Evolutionary conservation across 2,329 filamentous ascomycete genomes (phyloP).

Genomic region (Arthrobotrys entomopaga): DNA sequence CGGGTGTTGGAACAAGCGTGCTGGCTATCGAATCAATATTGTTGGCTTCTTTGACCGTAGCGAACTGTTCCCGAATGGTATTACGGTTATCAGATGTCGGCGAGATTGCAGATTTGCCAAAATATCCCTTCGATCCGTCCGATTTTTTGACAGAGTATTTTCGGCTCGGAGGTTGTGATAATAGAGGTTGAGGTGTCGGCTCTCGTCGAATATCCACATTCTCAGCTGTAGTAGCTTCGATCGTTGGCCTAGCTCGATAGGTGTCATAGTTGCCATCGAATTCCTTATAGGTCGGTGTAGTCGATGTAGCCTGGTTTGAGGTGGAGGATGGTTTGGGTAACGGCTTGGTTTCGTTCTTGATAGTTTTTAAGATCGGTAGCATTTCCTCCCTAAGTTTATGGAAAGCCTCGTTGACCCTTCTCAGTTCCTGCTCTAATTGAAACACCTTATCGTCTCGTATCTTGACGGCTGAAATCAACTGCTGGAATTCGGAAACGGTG

Average conservation of each 20-base stretch:
- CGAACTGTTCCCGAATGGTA: constrained; percentile 52
- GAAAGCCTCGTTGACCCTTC: constrained; percentile 87
- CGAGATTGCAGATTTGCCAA: constrained; percentile 42
- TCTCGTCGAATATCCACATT: constrained; percentile 49
- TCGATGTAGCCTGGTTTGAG: constrained; percentile 24
- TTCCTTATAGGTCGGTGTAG: constrained; percentile 48
- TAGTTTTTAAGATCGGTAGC: constrained; percentile 86
- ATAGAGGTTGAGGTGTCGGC: constrained; percentile 43
- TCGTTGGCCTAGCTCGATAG: constrained; percentile 18
- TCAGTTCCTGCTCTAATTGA: constrained; percentile 82
- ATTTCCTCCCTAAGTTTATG: constrained; percentile 88
- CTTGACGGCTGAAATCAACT: constrained; percentile 87
- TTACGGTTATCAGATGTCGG: constrained; percentile 36
- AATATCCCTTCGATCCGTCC: constrained; percentile 24
- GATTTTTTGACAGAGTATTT: constrained; percentile 51
- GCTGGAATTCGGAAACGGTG: constrained; percentile 77
- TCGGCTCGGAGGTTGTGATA: constrained; percentile 46
- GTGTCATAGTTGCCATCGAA: constrained; percentile 45
- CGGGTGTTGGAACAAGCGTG: constrained; percentile 45
- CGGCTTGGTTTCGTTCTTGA: constrained; percentile 90
- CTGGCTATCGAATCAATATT: constrained; percentile 51
- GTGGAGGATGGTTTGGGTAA: constrained; percentile 68
- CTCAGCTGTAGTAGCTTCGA: constrained; percentile 22
- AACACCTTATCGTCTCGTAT: constrained; percentile 90
- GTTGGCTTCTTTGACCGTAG: constrained; percentile 32